Base-by-base conservation (phyloP, 805 yeast genomes). In the Teunomyces funiuensis region DNA sequence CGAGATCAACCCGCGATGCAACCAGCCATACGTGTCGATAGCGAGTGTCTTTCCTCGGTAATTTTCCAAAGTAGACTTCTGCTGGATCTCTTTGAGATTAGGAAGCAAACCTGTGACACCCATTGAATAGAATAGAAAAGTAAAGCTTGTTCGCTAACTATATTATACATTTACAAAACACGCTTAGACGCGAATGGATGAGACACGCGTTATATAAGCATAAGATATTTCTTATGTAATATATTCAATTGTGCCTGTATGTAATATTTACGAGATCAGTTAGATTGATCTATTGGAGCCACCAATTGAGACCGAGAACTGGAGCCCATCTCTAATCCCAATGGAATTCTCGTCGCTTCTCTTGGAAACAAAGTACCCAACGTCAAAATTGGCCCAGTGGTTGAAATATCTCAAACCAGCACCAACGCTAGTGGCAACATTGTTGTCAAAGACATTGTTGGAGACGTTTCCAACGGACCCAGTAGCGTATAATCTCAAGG, bases 11-110 rank as follows among this genome's bases (percentile, higher is more conserved):
- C 93, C 90, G 48, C 87, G 78, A 63, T 93, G 99, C 4, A 93
- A 76, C 99, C 99, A 93, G 1, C 97, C 89, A 56, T 88, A 93
- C 0, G 96, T 90, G 58, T 93, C 99, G n/a, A 93, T 83, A 0
- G 96, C 99, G 31, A 90, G 65, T 0, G 85, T 80, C 53, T 82
- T 73, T 1, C 96, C 97, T 10, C 79, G 63, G 58, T 80, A 87
- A 26, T 76, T 65, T 41, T 76, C 74, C 34, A 90, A 64, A 2
- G 82, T 63, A 1, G 77, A 73, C 0, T 75, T 72, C 40, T 74
- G 74, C 53, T 85, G 93, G 30, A 87, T 83, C 20, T 85, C 79
- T 58, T 85, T 87, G 47, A 91, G 69, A 42, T 77, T 79, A n/a
- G 86, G 90, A 23, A 88, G 76, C 17, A 91, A 71, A 0, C 97